These are phyloP conservation scores for Dendrobium nobile DNA, from an alignment of 106 monocot genomes.

Conservation along the genomic window DNA sequence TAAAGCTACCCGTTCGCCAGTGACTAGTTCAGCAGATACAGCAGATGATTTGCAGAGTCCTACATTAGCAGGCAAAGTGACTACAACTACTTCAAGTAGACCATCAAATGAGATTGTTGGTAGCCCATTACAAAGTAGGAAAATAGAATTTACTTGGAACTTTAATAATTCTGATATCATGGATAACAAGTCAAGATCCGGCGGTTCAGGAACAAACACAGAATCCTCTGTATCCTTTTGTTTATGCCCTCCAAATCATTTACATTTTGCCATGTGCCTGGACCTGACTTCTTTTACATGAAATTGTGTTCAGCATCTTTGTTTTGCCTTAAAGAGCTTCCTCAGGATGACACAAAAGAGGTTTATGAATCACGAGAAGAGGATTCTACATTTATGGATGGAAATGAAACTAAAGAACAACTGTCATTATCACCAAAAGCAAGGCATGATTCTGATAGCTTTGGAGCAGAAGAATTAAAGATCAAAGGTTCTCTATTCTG, in stretches of 20 bases:
- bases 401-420: conserved; percentile 14
- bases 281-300: neutral
- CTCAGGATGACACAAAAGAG: conserved; percentile 34
- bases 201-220: conserved; percentile 22
- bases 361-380: conserved; percentile 3
- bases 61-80: conserved; percentile 45
- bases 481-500: conserved; percentile 22
- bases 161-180: conserved; percentile 13
- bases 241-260: conserved; percentile 17
- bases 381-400: conserved; percentile 14
- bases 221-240: conserved; percentile 64
- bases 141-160: neutral
- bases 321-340: conserved; percentile 22
- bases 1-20: conserved; percentile 13
- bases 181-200: conserved; percentile 14
- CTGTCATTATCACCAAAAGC: conserved; percentile 27
- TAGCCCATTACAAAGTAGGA: conserved; percentile 8
- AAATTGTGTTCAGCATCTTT: neutral
- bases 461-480: conserved; percentile 13
- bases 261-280: neutral
- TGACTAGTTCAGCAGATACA: conserved; percentile 6
- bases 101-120: conserved; percentile 9
- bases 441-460: conserved; percentile 15
- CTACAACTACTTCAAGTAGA: conserved; percentile 24
- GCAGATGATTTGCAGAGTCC: conserved; percentile 52